These are phyloP conservation scores for Cudoniella acicularis DNA, from an alignment of 495 filamentous ascomycete genomes.

Conservation along the genomic window DNA sequence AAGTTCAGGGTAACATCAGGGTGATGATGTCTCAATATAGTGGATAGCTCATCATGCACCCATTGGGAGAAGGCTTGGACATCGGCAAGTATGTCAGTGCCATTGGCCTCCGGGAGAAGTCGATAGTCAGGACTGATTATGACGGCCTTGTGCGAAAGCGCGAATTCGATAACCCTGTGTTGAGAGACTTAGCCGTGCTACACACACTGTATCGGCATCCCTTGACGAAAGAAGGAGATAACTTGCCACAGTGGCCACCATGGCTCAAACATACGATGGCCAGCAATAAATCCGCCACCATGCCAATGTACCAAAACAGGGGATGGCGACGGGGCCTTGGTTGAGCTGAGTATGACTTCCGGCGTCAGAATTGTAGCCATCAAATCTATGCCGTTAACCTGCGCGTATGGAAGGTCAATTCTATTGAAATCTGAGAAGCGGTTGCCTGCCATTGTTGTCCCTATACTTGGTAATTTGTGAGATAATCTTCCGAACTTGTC, in stretches of 20 bases:
- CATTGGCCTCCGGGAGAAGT: conserved; percentile 44
- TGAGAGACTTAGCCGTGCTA: too few species aligned
- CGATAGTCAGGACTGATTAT: conserved; percentile 46
- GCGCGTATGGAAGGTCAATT: too few species aligned
- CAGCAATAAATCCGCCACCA: conserved; percentile 9
- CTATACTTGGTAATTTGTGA: too few species aligned
- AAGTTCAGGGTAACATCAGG: not conserved
- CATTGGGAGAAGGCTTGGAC: conserved; percentile 47
- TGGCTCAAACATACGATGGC: not conserved
- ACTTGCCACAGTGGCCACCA: conserved; percentile 5
- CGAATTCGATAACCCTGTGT: not conserved
- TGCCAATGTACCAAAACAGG: conserved; percentile 9
- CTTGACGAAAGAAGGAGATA: too few species aligned
- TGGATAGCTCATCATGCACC: conserved; percentile 22
- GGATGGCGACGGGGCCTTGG: too few species aligned
- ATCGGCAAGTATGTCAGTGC: conserved; percentile 42
- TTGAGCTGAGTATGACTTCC: too few species aligned
- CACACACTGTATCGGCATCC: too few species aligned
- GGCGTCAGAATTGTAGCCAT: too few species aligned
- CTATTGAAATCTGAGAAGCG: too few species aligned
- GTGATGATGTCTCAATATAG: not conserved
- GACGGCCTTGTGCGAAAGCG: conserved; percentile 27
- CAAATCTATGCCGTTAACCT: too few species aligned
- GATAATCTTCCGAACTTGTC: too few species aligned
- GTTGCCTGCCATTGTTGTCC: too few species aligned